Evolutionary conservation across 1,284 basidiomycete species (phyloP).

Genomic region (Polyporus tsugae): DNA sequence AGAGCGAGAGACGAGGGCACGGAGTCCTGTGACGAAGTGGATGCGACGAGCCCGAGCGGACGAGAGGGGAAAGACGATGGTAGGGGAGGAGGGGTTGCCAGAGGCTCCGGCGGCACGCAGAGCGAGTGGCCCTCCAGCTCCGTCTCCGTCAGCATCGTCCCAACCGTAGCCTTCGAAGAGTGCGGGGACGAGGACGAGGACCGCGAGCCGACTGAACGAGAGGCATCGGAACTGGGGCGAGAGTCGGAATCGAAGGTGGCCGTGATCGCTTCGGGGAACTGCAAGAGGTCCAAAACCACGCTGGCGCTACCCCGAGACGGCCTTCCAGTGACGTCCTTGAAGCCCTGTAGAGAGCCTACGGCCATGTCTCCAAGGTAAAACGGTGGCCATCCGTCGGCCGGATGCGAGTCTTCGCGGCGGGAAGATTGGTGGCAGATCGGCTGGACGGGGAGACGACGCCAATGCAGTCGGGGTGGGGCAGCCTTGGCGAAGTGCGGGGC

Average conservation of each 20-base stretch:
- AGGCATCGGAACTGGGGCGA: neutral
- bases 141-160: no score
- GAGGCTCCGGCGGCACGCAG: neutral
- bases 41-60: neutral
- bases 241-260: neutral
- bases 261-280: neutral
- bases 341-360: neutral
- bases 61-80: neutral
- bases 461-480: slow-evolving; percentile 11
- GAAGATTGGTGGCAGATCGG: neutral
- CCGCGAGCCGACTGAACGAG: neutral
- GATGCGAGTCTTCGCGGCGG: neutral
- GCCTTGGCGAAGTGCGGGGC: slow-evolving; percentile 12
- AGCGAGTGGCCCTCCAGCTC: neutral
- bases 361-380: neutral
- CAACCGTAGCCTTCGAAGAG: neutral
- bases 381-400: neutral
- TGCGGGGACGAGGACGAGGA: neutral
- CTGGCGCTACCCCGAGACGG: neutral
- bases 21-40: neutral
- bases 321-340: neutral
- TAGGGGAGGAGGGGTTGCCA: neutral
- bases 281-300: neutral
- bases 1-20: no score
- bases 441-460: neutral